Base-by-base conservation (phyloP, 2,329 filamentous ascomycete genomes). In the Fusarium illudens region DNA sequence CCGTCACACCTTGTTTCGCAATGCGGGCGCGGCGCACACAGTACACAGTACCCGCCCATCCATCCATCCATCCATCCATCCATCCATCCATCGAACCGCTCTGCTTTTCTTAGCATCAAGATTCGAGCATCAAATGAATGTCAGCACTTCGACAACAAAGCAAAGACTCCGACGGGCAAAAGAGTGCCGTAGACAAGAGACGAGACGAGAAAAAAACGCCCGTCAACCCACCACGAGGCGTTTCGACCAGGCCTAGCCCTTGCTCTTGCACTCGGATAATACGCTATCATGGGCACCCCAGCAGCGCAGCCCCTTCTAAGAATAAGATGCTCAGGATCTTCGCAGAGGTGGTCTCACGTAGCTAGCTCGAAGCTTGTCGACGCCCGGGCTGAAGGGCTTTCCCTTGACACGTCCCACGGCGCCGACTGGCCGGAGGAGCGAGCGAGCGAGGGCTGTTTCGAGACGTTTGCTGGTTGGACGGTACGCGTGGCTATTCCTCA, bases 281-380 rank as follows among this genome's bases (percentile, higher is more conserved):
- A 50, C 58, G 32, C 27, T 46, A 7, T 12, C 20, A 15, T 58
- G 60, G 37, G 33, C 33, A 20, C 20, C 33, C 17, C n/a, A 13
- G 15, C 20, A 34, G 29, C 42, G 19, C 37, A 48, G 27, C 22
- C 44, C 46, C 30, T 39, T 53, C 56, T 59, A 66, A 69, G 44
- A 69, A 69, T 55, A 42, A 44, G 29, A 55, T 55, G 19, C 27
- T 46, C 29, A 25, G 52, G 52, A 66, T 44, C 36, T 52, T 70
- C 62, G 55, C 66, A 44, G 19, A 67, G 65, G 54, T 68, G 51
- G 36, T 60, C 62, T 6, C 53, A 67, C 36, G 36, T 63, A 51
- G 32, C 62, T 70, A 69, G 66, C 34, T 51, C 62, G 46, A 60
- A 57, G 11, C 59, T 64, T 64, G 53, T 58, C 42, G 55, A 44